phyloP scores from a whole-genome alignment of 345 rosid species.

The Eucalyptus pauciflora region DNA sequence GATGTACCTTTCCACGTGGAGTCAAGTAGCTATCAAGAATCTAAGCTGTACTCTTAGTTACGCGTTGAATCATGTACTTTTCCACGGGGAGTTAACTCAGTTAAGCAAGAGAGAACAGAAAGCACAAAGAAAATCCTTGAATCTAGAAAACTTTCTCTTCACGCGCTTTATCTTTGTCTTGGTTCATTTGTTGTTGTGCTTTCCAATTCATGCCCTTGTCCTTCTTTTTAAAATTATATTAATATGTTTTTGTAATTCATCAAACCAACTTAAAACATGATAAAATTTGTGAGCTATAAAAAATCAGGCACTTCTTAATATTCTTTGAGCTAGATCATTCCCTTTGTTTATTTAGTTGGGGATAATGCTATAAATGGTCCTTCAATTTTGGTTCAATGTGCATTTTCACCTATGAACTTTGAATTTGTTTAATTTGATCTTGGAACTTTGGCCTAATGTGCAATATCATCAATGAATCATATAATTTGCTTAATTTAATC shows the following conservation, averaged over 20 bases:
- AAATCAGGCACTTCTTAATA: not conserved
- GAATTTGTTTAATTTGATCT: no score
- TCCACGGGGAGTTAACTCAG: no score
- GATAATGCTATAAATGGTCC: fast-evolving
- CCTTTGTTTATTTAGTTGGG: no score
- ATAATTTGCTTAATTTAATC: no score
- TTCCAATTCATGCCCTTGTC: not conserved
- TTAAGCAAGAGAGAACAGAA: not conserved
- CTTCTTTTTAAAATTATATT: no score
- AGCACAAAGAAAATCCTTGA: not conserved
- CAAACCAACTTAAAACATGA: not conserved
- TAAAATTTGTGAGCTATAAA: not conserved
- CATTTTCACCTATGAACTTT: no score
- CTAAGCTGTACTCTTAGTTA: no score
- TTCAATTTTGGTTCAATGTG: fast-evolving
- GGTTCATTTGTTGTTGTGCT: not conserved
- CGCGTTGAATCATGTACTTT: no score
- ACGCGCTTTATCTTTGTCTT: not conserved
- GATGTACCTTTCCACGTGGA: not conserved
- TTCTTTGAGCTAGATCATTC: not conserved
- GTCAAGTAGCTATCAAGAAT: not conserved
- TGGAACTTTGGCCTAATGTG: fast-evolving
- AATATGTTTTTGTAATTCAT: not conserved
- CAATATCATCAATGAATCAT: no score
- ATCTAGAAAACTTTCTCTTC: not conserved